Percentiles rank a stretch among this genome's conserved stretches.
These are phyloP conservation scores for Aspergillus olivimuriae DNA, from an alignment of 495 filamentous ascomycete genomes.

Conservation along the genomic window DNA sequence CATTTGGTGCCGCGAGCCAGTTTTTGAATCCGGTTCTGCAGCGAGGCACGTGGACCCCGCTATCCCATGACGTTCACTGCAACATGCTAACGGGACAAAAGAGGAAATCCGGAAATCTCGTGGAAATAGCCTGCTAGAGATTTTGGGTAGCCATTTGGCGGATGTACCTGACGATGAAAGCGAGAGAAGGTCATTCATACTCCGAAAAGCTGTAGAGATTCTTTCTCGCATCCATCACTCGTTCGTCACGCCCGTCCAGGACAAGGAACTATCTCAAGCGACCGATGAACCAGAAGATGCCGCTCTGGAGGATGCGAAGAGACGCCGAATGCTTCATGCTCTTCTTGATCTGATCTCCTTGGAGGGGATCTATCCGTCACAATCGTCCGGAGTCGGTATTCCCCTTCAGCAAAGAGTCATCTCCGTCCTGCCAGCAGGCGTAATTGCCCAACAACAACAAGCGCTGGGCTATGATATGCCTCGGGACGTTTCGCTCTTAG, in stretches of 20 bases:
- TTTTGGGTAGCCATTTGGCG: slow-evolving; percentile 13
- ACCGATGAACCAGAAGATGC: slow-evolving; percentile 16
- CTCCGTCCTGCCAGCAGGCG: slow-evolving; percentile 40
- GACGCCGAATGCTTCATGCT: slow-evolving; percentile 41
- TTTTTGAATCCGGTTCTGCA: slow-evolving; percentile 40
- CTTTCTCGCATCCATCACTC: slow-evolving; percentile 32
- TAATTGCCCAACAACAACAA: slow-evolving; percentile 35
- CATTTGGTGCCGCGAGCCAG: slow-evolving; percentile 31
- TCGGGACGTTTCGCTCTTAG: slow-evolving; percentile 27
- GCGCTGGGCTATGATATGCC: slow-evolving; percentile 12
- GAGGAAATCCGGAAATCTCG: slow-evolving; percentile 33
- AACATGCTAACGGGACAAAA: slow-evolving; percentile 27
- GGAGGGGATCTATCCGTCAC: slow-evolving; percentile 51
- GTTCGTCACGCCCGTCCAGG: slow-evolving; percentile 23
- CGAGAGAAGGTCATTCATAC: slow-evolving; percentile 18
- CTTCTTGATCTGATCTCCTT: slow-evolving; percentile 49
- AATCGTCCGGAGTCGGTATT: slow-evolving; percentile 48
- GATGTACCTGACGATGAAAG: slow-evolving; percentile 2
- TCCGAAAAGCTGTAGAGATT: slow-evolving; percentile 33
- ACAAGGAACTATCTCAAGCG: slow-evolving; percentile 4
- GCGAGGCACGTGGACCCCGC: slow-evolving; percentile 32
- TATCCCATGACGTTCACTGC: slow-evolving; percentile 1
- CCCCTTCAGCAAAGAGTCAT: slow-evolving; percentile 49
- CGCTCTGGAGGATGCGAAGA: slow-evolving; percentile 36
- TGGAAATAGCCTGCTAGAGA: slow-evolving; percentile 35